Evolutionary conservation across 768 basidiomycete genomes (phyloP).

Genomic region (Tricholoma furcatifolium): DNA sequence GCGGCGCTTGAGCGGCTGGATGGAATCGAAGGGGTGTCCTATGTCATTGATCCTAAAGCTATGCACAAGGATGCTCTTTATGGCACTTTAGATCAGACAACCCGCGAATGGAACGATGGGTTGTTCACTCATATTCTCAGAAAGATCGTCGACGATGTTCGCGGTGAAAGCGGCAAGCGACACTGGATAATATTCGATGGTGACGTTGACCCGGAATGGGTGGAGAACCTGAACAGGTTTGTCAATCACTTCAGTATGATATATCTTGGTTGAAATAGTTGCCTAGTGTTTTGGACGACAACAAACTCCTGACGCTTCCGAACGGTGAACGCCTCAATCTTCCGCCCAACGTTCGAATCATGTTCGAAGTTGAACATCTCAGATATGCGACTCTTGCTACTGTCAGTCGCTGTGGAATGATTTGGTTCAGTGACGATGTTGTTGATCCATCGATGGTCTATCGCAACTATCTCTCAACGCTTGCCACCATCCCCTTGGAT

Average conservation of each 20-base stretch:
- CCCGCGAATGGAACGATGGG: constrained; percentile 99
- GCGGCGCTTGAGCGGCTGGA: constrained; percentile 89
- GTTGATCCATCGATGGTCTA: constrained; percentile 92
- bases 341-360: constrained; percentile 95
- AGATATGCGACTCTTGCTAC: constrained; percentile 97
- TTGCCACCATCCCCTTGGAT: constrained; percentile 76
- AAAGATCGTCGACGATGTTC: constrained; percentile 97
- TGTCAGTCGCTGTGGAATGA: constrained; percentile 99
- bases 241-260: constrained; percentile 21
- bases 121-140: constrained; percentile 96
- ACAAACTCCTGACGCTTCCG: constrained; percentile 94
- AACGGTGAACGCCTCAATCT: constrained; percentile 98
- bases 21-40: constrained; percentile 87
- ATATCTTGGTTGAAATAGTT: not conserved
- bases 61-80: constrained; percentile 99
- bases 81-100: constrained; percentile 94
- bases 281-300: constrained; percentile 93
- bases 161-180: constrained; percentile 93
- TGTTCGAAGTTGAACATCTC: constrained; percentile 99
- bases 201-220: constrained; percentile 99
- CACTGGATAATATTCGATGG: constrained; percentile 99
- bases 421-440: constrained; percentile 99
- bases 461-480: constrained; percentile 78
- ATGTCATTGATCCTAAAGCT: constrained; percentile 98
- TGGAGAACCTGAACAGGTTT: constrained; percentile 98